Conservation (phyloP, 768 basidiomycete species). For the Amanita rubescens region DNA sequence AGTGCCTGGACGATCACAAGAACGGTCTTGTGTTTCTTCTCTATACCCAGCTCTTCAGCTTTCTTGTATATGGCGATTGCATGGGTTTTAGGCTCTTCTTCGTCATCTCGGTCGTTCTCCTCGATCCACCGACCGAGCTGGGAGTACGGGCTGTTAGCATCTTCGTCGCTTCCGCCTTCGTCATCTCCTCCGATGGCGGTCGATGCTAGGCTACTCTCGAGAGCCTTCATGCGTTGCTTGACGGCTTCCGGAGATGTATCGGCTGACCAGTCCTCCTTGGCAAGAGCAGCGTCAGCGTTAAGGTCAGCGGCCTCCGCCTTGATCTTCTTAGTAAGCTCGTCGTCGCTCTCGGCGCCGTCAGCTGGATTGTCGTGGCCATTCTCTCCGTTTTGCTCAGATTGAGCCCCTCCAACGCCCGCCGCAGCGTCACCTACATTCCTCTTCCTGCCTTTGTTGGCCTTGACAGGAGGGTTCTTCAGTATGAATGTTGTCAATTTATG, state of each 20-base stretch:
- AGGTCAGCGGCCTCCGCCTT: slow-evolving; percentile 83
- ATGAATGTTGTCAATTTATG: slow-evolving; percentile 97
- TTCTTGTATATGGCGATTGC: slow-evolving; percentile 77
- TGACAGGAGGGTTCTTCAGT: slow-evolving; percentile 94
- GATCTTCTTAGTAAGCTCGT: slow-evolving; percentile 85
- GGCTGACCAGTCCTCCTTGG: slow-evolving; percentile 83
- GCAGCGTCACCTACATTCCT: slow-evolving; percentile 48
- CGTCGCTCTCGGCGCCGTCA: slow-evolving; percentile 71
- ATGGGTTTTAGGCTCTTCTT: slow-evolving; percentile 40
- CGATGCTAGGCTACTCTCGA: slow-evolving; percentile 52
- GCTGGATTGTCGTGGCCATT: slow-evolving; percentile 35
- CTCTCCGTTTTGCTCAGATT: slow-evolving; percentile 27
- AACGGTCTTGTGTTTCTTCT: slow-evolving; percentile 90
- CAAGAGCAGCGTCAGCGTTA: slow-evolving; percentile 50
- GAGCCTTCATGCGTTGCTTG: slow-evolving; percentile 67
- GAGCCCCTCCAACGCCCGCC: slow-evolving; percentile 36
- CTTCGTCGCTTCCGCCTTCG: slow-evolving; percentile 87
- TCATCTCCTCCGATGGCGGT: slow-evolving; percentile 58
- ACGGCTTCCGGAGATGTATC: slow-evolving; percentile 89
- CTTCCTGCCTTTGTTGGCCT: slow-evolving; percentile 65
- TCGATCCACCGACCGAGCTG: slow-evolving; percentile 80
- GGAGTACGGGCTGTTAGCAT: slow-evolving; percentile 77
- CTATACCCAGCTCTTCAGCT: slow-evolving; percentile 85
- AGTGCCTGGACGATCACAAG: slow-evolving; percentile 77
- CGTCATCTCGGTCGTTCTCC: slow-evolving; percentile 53